Evolutionary conservation across 495 filamentous ascomycete species (phyloP), one percentile per base, ranked within the genome.

Genomic region (Aspergillus homomorphus): DNA sequence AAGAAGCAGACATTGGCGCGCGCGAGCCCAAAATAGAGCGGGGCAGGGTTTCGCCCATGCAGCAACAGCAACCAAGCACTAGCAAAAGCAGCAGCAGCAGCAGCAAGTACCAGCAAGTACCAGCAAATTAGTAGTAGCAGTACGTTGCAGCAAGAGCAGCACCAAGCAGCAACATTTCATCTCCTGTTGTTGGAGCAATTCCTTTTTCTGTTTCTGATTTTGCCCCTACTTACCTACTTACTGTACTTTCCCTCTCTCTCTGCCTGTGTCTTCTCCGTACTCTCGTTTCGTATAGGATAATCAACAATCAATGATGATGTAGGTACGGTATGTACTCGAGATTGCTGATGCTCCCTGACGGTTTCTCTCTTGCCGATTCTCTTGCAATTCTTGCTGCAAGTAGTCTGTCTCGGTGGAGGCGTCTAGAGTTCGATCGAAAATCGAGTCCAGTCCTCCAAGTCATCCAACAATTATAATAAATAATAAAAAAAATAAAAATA

Each of bases 1-100:
- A 46, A 21, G 18, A 46, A 21, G 20, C 14, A 16, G 18, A 16
- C 20, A 22, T 14, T 38, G 19, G 48, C 48, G 46, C 52, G 51
- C 54, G 57, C 26, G 26, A 28, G 6, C 65, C 62, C 60, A 63
- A 63, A 65, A 65, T 68, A 68, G 62, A 68, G 62, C 61, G 65
- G 62, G 62, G 63, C 62, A 51, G 64, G 44, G 53, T 60, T 58
- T 61, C 53, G 53, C 24, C 59, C 59, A 58, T 66, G 60, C 64
- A 64, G 53, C 54, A 62, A 38, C 48, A 57, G 55, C 45, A 52
- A 56, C 46, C 51, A 51, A 57, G 58, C 45, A n/a, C n/a, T n/a
- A n/a, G n/a, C n/a, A n/a, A n/a, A n/a, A 51, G 58, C 57, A 59
- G 57, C 57, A 52, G 57, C 51, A 52, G 53, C 60, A 46, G 44